Percentiles rank a stretch among this genome's conserved stretches.
These are phyloP conservation scores for Acer campestre DNA, from an alignment of 345 rosid genomes.

Conservation along the genomic window DNA sequence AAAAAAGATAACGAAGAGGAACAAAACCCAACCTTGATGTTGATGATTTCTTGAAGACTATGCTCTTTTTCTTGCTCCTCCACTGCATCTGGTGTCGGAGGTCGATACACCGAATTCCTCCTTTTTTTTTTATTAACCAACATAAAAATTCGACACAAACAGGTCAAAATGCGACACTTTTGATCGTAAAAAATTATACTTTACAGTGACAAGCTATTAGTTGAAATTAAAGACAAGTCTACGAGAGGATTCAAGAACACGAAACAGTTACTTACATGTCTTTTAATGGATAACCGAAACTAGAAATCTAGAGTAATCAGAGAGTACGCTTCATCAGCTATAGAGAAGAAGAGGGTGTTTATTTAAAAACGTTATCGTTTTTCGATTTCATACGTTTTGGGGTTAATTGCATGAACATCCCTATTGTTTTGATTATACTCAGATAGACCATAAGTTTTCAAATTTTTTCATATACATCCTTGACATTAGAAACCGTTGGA, in stretches of 20 bases:
- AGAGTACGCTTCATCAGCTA: not conserved
- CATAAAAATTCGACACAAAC: not conserved
- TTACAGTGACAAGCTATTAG: not conserved
- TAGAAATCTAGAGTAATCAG: not conserved
- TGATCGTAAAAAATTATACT: not conserved
- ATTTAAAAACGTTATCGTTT: not conserved
- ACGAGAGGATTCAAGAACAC: not conserved
- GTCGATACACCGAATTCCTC: constrained; percentile 65
- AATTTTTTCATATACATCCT: too few species aligned
- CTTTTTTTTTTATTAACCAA: constrained; percentile 26
- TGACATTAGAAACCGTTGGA: too few species aligned
- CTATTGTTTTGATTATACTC: not conserved
- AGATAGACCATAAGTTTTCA: too few species aligned
- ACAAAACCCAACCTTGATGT: constrained; percentile 50
- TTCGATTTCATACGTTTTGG: not conserved
- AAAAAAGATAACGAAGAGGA: not conserved
- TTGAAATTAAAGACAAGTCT: not conserved
- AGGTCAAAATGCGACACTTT: not conserved
- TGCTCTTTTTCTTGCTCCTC: constrained; percentile 44
- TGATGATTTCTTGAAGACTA: constrained; percentile 61
- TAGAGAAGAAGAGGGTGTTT: not conserved
- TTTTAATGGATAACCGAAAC: not conserved
- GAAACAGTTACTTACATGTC: not conserved
- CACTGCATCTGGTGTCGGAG: constrained; percentile 62
- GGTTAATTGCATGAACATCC: not conserved